phyloP scores from a whole-genome alignment of 371 early-diverging fungal genomes.

The Rhizopus arrhizus region DNA sequence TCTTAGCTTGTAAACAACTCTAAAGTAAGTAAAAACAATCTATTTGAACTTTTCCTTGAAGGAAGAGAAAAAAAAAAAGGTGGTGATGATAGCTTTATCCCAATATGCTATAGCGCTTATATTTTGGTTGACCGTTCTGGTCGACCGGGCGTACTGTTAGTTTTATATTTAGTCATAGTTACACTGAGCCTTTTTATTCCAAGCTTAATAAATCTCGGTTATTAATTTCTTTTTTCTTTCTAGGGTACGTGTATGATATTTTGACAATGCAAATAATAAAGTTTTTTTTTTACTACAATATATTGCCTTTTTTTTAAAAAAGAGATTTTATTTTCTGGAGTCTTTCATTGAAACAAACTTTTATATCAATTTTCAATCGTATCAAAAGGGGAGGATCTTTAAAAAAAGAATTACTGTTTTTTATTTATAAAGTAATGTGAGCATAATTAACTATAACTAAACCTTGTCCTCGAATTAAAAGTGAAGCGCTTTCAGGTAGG shows the following conservation, averaged over 20 bases:
- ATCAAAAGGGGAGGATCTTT: too few species aligned
- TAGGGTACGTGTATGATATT: too few species aligned
- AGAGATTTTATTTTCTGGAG: too few species aligned
- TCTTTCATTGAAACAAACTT: background rate
- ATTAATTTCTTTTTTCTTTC: constrained; percentile 4
- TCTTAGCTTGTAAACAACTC: background rate
- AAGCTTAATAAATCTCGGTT: background rate
- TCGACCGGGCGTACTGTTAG: constrained; percentile 37
- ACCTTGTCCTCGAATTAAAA: constrained; percentile 44
- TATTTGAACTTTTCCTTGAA: background rate
- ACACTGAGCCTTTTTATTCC: constrained; percentile 34
- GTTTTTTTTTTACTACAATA: background rate
- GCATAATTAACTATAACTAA: constrained; percentile 27
- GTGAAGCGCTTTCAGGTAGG: constrained; percentile 28
- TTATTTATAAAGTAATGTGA: constrained; percentile 9
- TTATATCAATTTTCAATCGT: background rate
- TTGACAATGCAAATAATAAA: background rate
- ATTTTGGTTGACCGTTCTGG: constrained; percentile 40
- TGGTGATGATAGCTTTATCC: constrained; percentile 32
- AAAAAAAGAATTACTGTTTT: background rate
- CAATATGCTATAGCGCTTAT: constrained; percentile 32
- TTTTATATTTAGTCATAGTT: constrained; percentile 40
- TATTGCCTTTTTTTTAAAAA: too few species aligned
- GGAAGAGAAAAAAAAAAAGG: constrained; percentile 1
- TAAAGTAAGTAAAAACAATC: constrained; percentile 14